Base-by-base conservation (phyloP, 148 eudicot genomes). In the Silene latifolia region DNA sequence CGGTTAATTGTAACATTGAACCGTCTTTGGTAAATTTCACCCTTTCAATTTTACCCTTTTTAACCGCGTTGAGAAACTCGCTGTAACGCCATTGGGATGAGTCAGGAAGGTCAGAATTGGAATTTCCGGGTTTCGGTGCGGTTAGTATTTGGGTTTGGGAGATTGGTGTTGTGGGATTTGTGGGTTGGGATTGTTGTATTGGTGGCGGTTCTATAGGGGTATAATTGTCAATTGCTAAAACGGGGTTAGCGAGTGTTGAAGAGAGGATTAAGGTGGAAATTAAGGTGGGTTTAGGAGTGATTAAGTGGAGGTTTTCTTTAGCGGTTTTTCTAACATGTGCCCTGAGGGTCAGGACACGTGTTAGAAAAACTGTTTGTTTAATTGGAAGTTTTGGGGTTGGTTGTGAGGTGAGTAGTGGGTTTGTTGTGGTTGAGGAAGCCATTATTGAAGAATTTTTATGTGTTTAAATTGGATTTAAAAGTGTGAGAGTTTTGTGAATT, bases 41-140 rank as follows among this genome's bases (percentile, higher is more conserved):
- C 59, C 99, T 87, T 76, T 95, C 99, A 7, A 95, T 92, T 64
- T 92, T 95, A 1, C 99, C 99, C 83, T 92, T 95, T 74, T 95
- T 95, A 4, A 95, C 99, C 0, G 99, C 99, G 57, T 85, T 92
- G 77, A 95, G 64, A 73, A 95, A 95, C 83, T 95, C 99, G 63
- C 99, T 95, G 83, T 95, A 95, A 9, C 99, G 48, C 99, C 97
- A 95, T 19, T 92, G 88, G 8, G 86, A 72, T 4, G 96, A 92
- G 8, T 93, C 98, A 0, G 98, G 98, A 35, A 93, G 80, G 69
- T 90, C 93, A 2, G 98, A 78, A 2, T 77, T 54, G 67, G 85
- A 80, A 18, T 80, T 60, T 20, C 81, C 83, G 7, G 96, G 87
- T 69, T 93, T 91, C 6, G 98, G 98, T 8, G 98, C 98, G 29